Evolutionary conservation across 2,329 filamentous ascomycete genomes (phyloP).

Genomic region (Amesomyces nigricolor): DNA sequence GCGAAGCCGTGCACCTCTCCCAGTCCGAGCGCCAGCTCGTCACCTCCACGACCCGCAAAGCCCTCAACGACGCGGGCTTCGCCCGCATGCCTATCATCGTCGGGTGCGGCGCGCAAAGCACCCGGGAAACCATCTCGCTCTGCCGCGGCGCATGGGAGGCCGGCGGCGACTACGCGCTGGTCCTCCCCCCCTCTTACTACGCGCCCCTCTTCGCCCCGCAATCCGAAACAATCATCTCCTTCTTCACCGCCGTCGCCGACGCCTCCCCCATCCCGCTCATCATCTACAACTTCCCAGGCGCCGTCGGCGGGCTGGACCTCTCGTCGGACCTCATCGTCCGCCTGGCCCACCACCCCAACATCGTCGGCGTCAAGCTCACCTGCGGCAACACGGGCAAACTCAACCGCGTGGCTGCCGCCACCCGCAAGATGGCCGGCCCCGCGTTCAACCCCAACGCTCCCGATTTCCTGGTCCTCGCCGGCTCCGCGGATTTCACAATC

Average conservation of each 20-base stretch:
- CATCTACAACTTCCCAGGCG: conserved; percentile 66
- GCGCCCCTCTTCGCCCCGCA: conserved; percentile 57
- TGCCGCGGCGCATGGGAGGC: conserved; percentile 63
- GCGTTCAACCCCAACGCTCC: conserved; percentile 33
- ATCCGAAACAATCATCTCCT: conserved; percentile 56
- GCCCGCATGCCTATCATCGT: conserved; percentile 65
- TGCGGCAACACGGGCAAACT: conserved; percentile 67
- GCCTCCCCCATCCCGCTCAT: conserved; percentile 59
- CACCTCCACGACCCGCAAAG: conserved; percentile 62
- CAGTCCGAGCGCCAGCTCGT: conserved; percentile 64
- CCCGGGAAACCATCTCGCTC: conserved; percentile 63
- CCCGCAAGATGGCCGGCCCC: conserved; percentile 39
- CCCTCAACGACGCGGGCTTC: conserved; percentile 62
- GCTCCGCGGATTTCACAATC: conserved; percentile 67
- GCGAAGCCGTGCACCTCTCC: conserved; percentile 73
- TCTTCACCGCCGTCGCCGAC: conserved; percentile 60
- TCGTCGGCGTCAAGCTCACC: conserved; percentile 64
- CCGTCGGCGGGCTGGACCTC: conserved; percentile 57
- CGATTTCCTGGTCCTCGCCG: conserved; percentile 64
- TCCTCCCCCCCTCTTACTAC: conserved; percentile 74
- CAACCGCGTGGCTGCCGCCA: conserved; percentile 55
- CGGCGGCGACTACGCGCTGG: conserved; percentile 69
- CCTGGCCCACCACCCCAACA: conserved; percentile 57
- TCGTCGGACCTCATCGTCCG: conserved; percentile 57
- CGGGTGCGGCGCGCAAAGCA: conserved; percentile 68